Evolutionary conservation across 2,329 filamentous ascomycete genomes (phyloP).

Genomic region (Ciborinia camelliae): DNA sequence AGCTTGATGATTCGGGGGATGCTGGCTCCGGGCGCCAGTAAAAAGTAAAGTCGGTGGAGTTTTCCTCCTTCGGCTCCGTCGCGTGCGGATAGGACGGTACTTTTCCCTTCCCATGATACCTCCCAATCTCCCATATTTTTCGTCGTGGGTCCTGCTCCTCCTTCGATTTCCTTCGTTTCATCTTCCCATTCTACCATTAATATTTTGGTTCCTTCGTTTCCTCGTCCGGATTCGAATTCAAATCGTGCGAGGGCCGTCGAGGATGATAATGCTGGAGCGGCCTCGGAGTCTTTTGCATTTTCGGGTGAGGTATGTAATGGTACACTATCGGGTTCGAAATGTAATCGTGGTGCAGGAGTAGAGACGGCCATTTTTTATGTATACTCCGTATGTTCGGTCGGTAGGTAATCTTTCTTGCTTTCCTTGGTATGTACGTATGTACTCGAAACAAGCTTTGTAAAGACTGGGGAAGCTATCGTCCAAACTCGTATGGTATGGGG

Average conservation of each 20-base stretch:
- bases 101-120: constrained; percentile 80
- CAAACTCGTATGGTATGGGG: no score
- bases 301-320: constrained; percentile 27
- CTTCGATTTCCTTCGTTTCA: constrained; percentile 54
- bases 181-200: constrained; percentile 91
- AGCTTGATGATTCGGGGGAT: constrained; percentile 73
- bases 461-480: background rate
- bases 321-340: constrained; percentile 32
- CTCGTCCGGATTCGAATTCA: constrained; percentile 75
- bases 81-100: constrained; percentile 57
- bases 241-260: constrained; percentile 73
- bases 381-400: no score
- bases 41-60: constrained; percentile 68
- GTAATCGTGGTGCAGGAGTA: constrained; percentile 27
- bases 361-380: constrained; percentile 33
- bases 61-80: constrained; percentile 39
- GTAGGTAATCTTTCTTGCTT: background rate
- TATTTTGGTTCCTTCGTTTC: constrained; percentile 83
- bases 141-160: constrained; percentile 36
- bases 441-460: background rate
- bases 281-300: constrained; percentile 32
- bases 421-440: no score
- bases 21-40: constrained; percentile 68
- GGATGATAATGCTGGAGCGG: constrained; percentile 45
- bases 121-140: constrained; percentile 59